Evolutionary conservation across 768 basidiomycete species (phyloP), one percentile per base, ranked within the genome.

Genomic region (Nidularia sp.): DNA sequence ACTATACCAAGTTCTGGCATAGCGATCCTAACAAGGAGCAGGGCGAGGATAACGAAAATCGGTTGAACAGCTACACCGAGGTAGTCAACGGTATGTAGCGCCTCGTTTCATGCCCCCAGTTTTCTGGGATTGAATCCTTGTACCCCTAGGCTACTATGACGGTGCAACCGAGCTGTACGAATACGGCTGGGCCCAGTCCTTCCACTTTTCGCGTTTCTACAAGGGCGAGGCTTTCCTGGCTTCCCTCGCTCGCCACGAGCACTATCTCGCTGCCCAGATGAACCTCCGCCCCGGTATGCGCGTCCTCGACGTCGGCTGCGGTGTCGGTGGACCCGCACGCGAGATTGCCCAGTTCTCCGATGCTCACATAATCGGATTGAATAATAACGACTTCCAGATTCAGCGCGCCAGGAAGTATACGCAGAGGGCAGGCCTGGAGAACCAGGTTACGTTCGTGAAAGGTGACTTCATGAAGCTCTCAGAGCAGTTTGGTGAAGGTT

Each of bases 141-240:
- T 18, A 18, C 18, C 18, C 18, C 18, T 13, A 92, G 93, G 93
- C 42, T 98, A 96, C 74, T 99, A 98, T 59, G 95, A 99, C 66
- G 96, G 93, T 59, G 93, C 92, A 5, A 98, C 96, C 3, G 85
- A 92, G 64, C 75, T 98, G 53, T 97, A 98, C 73, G 95, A 98
- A 67, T 97, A 90, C 62, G 94, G 90, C 49, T 93, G 93, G 94
- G 81, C 81, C 1, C 77, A 85, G 51, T 93, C 87, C 4, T 97
- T 97, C 84, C 95, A 98, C 71, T 97, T 97, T 69, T 96, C 90
- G 51, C 92, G 96, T 34, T 98, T 96, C 78, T 93, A 89, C 82
- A 88, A 88, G 70, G 96, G 95, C 56, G 88, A 93, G 66, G 80
- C 78, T 0, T 88, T 88, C 67, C 66, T 76, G 22, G 82, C 84